These are phyloP conservation scores for Diospyros kaki DNA, from an alignment of 148 eudicot genomes.

Conservation along the genomic window DNA sequence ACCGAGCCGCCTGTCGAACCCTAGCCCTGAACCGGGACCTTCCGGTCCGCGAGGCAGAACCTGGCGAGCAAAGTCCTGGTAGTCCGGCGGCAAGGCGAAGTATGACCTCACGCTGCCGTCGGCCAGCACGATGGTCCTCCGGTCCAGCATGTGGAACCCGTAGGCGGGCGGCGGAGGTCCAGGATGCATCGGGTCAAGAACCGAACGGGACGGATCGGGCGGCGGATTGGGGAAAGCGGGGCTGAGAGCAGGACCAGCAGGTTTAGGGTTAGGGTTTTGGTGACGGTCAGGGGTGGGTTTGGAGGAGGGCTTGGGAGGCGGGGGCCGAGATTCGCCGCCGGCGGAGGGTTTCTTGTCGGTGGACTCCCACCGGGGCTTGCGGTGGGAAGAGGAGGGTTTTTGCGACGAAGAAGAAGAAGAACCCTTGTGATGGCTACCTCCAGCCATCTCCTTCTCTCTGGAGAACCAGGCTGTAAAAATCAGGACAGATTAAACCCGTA, in stretches of 20 bases:
- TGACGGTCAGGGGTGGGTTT: slow-evolving; percentile 6
- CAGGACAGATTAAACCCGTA: no score
- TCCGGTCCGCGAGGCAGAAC: slow-evolving; percentile 16
- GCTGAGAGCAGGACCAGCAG: slow-evolving; percentile 20
- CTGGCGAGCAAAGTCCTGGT: slow-evolving; percentile 41
- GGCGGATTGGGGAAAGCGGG: slow-evolving; percentile 24
- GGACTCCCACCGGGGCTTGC: slow-evolving; percentile 40
- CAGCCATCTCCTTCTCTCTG: slow-evolving; percentile 25
- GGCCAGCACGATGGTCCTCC: slow-evolving; percentile 57
- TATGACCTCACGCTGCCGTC: slow-evolving; percentile 78
- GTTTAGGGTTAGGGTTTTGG: slow-evolving; percentile 27
- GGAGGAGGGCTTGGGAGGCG: slow-evolving; percentile 30
- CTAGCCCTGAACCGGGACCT: slow-evolving; percentile 27
- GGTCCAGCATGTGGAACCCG: slow-evolving; percentile 91
- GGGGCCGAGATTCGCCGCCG: slow-evolving; percentile 11
- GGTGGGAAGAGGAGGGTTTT: slow-evolving; percentile 24
- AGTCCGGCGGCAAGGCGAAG: slow-evolving; percentile 81
- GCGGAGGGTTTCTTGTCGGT: slow-evolving; percentile 29
- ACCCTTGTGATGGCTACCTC: slow-evolving; percentile 26
- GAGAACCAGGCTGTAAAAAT: no score
- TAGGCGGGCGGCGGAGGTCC: slow-evolving; percentile 54
- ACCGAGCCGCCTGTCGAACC: slow-evolving; percentile 25
- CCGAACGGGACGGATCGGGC: not conserved
- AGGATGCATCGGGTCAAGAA: slow-evolving; percentile 5
- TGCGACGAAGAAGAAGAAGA: slow-evolving; percentile 8